Evolutionary conservation across 768 basidiomycete species (phyloP).

Genomic region (Exidia glandulosa): DNA sequence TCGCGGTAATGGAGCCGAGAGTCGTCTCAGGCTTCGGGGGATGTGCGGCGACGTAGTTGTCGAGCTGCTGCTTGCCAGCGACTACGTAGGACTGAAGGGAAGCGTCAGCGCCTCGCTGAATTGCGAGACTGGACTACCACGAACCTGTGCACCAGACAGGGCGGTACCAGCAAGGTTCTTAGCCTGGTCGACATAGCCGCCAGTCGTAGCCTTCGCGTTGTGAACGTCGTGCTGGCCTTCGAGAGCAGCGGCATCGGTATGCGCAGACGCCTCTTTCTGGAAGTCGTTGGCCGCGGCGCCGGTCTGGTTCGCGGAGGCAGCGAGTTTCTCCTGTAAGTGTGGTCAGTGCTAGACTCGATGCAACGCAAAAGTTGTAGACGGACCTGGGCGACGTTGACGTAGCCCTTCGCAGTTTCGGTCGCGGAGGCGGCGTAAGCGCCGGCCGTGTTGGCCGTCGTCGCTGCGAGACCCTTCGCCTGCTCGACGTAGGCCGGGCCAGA

Average conservation of each 20-base stretch:
- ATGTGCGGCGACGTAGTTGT: neutral
- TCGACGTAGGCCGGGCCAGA: neutral
- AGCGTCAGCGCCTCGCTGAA: neutral
- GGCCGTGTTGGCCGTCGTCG: neutral
- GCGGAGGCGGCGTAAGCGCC: neutral
- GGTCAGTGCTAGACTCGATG: neutral
- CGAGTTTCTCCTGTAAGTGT: neutral
- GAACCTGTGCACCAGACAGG: slow-evolving; percentile 35
- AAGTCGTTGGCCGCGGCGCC: slow-evolving; percentile 18
- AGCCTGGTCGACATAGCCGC: slow-evolving; percentile 44
- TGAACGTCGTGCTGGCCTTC: slow-evolving; percentile 45
- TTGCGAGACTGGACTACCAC: slow-evolving; percentile 1
- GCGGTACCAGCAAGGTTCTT: slow-evolving; percentile 35
- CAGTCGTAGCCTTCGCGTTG: slow-evolving; percentile 32
- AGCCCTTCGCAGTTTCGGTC: neutral
- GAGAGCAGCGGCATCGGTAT: slow-evolving; percentile 41
- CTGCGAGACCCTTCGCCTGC: neutral
- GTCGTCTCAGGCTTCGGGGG: neutral
- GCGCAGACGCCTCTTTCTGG: slow-evolving; percentile 18
- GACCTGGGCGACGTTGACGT: neutral
- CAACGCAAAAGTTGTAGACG: neutral
- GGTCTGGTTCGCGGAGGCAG: slow-evolving; percentile 7
- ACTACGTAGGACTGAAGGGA: slow-evolving; percentile 1
- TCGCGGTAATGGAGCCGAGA: slow-evolving; percentile 16
- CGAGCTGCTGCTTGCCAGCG: slow-evolving; percentile 2